A percentile compares a stretch with the other conserved stretches of the same genome.
Evolutionary conservation across 1,284 basidiomycete species (phyloP).

Genomic region (Ustilago vetiveriae): DNA sequence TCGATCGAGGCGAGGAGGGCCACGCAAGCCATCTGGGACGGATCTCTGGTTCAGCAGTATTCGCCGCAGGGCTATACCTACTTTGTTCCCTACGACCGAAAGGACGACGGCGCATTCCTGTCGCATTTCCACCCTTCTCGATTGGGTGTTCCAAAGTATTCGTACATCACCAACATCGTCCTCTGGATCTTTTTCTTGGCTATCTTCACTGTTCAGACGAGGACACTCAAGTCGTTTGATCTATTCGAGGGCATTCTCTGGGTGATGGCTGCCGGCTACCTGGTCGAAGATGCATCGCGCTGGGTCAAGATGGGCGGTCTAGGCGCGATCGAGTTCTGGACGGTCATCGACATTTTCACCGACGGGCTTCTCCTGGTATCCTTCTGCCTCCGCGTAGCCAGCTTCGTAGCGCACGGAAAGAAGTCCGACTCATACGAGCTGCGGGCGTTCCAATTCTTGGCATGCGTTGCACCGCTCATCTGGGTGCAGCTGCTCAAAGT

Average conservation of each 20-base stretch:
- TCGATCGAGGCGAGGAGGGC: constrained; percentile 45
- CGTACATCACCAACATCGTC: constrained; percentile 52
- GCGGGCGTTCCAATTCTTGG: constrained; percentile 56
- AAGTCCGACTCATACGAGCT: constrained; percentile 38
- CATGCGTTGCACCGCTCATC: constrained; percentile 60
- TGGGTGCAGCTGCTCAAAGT: constrained; percentile 58
- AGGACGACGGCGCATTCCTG: constrained; percentile 46
- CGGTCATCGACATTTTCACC: constrained; percentile 53
- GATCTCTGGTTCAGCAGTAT: constrained; percentile 48
- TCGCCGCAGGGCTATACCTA: constrained; percentile 39
- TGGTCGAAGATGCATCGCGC: constrained; percentile 53
- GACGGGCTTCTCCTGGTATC: constrained; percentile 47
- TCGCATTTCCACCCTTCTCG: constrained; percentile 53
- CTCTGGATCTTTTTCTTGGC: constrained; percentile 55
- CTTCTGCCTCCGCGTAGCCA: constrained; percentile 49
- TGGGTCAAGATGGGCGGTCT: constrained; percentile 59
- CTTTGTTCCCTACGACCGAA: constrained; percentile 50
- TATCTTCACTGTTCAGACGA: constrained; percentile 55
- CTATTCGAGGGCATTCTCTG: constrained; percentile 50
- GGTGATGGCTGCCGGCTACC: constrained; percentile 55
- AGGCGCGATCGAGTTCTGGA: constrained; percentile 57
- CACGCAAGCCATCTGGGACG: constrained; percentile 54
- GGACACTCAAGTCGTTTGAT: constrained; percentile 45
- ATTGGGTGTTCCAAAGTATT: constrained; percentile 51
- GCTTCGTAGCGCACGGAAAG: constrained; percentile 45